Conservation (phyloP, 1,139 yeast genomes). For the Protomyces arabidopsidicola region DNA sequence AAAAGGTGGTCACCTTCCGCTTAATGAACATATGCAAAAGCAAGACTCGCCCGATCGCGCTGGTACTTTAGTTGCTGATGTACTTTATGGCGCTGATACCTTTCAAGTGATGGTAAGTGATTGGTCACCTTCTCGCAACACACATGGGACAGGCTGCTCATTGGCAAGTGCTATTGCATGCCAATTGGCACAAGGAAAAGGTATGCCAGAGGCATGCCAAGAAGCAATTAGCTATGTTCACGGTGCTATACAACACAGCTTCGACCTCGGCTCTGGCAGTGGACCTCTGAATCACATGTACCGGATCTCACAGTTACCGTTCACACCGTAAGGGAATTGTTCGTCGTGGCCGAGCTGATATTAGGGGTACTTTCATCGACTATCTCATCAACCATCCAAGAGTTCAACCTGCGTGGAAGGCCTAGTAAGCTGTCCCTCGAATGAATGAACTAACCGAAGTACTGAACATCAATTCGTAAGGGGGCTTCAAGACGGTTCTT, state of each 20-base stretch:
- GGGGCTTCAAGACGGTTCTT: slow-evolving; percentile 50
- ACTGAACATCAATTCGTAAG: slow-evolving; percentile 59
- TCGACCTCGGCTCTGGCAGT: slow-evolving; percentile 37
- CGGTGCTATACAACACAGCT: slow-evolving; percentile 48
- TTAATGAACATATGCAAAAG: slow-evolving; percentile 33
- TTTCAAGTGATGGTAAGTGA: slow-evolving; percentile 50
- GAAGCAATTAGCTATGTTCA: slow-evolving; percentile 63
- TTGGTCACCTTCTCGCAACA: slow-evolving; percentile 50
- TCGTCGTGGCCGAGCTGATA: not conserved
- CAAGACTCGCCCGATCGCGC: slow-evolving; percentile 29
- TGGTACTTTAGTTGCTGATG: slow-evolving; percentile 48
- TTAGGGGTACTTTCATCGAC: slow-evolving; percentile 46
- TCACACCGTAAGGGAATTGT: slow-evolving; percentile 29
- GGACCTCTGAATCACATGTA: slow-evolving; percentile 35
- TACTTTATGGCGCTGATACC: slow-evolving; percentile 52
- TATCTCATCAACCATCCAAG: slow-evolving; percentile 56
- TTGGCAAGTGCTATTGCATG: slow-evolving; percentile 77
- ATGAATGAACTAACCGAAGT: slow-evolving; percentile 4
- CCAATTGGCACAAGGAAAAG: slow-evolving; percentile 55
- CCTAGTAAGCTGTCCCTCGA: slow-evolving; percentile 40
- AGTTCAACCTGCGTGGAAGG: slow-evolving; percentile 50
- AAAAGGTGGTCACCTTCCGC: slow-evolving; percentile 80
- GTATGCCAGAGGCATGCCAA: slow-evolving; percentile 50
- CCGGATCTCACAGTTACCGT: slow-evolving; percentile 35
- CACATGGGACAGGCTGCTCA: slow-evolving; percentile 93